Percentiles rank a stretch among this genome's conserved stretches.
These are phyloP conservation scores for Candida sanyiensis DNA, from an alignment of 805 yeast species.

Conservation along the genomic window DNA sequence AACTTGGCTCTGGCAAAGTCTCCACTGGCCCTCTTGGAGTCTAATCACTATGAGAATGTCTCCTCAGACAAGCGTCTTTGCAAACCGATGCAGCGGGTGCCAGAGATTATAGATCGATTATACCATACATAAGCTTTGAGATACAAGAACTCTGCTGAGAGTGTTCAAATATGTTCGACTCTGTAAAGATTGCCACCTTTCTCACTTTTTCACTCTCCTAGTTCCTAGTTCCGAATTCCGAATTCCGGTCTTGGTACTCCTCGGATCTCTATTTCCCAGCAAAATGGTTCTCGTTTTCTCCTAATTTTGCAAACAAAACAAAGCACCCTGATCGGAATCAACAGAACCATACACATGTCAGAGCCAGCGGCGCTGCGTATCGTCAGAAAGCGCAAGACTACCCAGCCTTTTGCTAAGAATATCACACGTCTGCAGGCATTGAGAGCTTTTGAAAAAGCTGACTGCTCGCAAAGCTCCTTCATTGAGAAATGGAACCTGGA, in stretches of 20 bases:
- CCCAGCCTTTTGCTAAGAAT: slow-evolving; percentile 4
- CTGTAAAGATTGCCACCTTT: too few relatives aligned
- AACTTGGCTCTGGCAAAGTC: too few relatives aligned
- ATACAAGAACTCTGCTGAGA: too few relatives aligned
- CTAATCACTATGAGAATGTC: too few relatives aligned
- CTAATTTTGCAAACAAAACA: slow-evolving; percentile 3
- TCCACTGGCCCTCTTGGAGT: too few relatives aligned
- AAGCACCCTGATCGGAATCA: background rate
- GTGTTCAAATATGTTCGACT: too few relatives aligned
- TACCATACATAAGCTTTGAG: too few relatives aligned
- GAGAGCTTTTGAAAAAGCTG: slow-evolving; percentile 4
- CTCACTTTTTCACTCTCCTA: too few relatives aligned
- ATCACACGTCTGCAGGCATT: slow-evolving; percentile 3
- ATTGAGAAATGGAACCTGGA: slow-evolving; percentile 4
- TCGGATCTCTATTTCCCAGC: background rate
- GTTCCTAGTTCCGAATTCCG: slow-evolving; percentile 1
- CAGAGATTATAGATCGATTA: too few relatives aligned
- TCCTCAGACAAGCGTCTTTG: too few relatives aligned
- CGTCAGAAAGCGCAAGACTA: slow-evolving; percentile 1
- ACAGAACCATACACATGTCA: background rate
- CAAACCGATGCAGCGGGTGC: too few relatives aligned
- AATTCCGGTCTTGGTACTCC: background rate
- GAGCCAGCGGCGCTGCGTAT: too few relatives aligned
- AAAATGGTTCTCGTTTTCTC: background rate
- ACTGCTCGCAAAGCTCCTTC: slow-evolving; percentile 1